Base-by-base conservation (phyloP, 331 rosid genomes). In the Saraca asoca region DNA sequence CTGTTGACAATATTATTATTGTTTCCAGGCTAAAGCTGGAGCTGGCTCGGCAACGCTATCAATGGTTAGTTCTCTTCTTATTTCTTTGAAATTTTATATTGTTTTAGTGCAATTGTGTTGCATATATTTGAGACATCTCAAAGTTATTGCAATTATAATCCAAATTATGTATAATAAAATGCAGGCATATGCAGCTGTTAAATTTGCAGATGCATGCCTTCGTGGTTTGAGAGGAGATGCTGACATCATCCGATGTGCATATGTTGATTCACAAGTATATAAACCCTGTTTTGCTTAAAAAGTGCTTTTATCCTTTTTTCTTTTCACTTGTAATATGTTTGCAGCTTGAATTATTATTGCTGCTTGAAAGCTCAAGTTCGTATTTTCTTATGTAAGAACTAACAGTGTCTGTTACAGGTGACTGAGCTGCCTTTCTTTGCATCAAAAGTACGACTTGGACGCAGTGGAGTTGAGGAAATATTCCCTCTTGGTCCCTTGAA, bases 11-110 rank as follows among this genome's bases (percentile, higher is more conserved):
- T 49, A 11, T 46, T 54, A 31, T 64, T 13, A 52, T 72, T 69
- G 19, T 64, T 58, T 66, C 37, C 85, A 94, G 98, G 99, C 97
- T 43, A 94, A 94, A 78, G 92, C 96, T 62, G 99, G 99, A 81
- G 86, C 96, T 62, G 99, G 99, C 73, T 94, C 99, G 71, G 99
- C 99, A 38, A 94, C 99, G 16, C 87, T 88, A 37, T 94, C 99
- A 19, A 94, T 94, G 99, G 99, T 94, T 39, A 52, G 81, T 72
- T 15, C 57, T 62, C 38, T 24, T 46, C 59, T 45, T 8, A 24
- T 11, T 61, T 5, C 12, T 7, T 20, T 16, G 0, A 3, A 68
- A 17, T 39, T 39, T 39, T 39, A 5, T 39, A 62, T 0, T 13
- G 14, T 24, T 44, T 12, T 12, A 5, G 2, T 62, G 54, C 42